These are phyloP conservation scores for Arabis hirsuta DNA, from an alignment of 345 rosid genomes.

Conservation along the genomic window DNA sequence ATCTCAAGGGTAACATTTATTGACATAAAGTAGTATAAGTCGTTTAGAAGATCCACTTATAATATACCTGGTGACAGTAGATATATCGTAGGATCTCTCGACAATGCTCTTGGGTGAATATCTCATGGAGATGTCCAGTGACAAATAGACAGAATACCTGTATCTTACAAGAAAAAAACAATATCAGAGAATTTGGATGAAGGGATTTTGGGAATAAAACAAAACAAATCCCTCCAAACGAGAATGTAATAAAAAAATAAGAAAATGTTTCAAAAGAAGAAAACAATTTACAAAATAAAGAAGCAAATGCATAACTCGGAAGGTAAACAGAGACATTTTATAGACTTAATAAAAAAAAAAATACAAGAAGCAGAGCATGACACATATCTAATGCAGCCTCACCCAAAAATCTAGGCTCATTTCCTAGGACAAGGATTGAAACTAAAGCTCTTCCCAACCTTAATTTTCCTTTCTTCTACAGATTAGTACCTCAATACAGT, in stretches of 20 bases:
- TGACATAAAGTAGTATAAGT: background rate
- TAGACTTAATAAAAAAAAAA: background rate
- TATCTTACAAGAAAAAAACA: background rate
- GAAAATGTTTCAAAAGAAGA: too few relatives aligned
- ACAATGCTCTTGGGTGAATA: conserved; percentile 47
- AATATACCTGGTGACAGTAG: conserved; percentile 53
- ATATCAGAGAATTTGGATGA: background rate
- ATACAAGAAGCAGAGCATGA: background rate
- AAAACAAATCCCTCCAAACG: too few relatives aligned
- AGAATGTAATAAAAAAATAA: background rate
- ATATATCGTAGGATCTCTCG: conserved; percentile 57
- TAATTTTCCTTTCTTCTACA: too few relatives aligned
- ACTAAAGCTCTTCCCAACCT: too few relatives aligned
- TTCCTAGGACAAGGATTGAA: too few relatives aligned
- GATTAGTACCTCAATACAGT: too few relatives aligned
- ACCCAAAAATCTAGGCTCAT: too few relatives aligned
- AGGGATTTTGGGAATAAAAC: too few relatives aligned
- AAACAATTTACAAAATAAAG: too few relatives aligned
- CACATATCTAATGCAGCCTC: background rate
- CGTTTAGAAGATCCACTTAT: background rate
- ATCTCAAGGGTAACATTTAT: background rate
- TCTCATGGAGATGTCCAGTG: conserved; percentile 51
- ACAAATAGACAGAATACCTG: conserved; percentile 52
- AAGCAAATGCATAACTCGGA: background rate
- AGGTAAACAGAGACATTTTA: background rate